A percentile compares a stretch with the other conserved stretches of the same genome.
phyloP scores from a whole-genome alignment of 1,284 basidiomycete genomes.

The Hemileia vastatrix region DNA sequence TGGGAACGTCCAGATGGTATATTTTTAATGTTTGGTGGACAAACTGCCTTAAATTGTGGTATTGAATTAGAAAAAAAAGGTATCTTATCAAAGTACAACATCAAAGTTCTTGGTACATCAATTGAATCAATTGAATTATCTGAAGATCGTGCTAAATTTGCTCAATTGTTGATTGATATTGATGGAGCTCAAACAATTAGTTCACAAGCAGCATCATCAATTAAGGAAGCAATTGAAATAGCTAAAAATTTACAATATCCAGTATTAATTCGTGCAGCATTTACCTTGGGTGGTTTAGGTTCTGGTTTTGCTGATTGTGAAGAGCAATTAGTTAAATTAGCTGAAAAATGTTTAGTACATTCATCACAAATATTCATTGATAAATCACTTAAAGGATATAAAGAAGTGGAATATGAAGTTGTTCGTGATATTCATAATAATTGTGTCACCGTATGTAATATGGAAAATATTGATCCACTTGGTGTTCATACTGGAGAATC shows the following conservation, averaged over 20 bases:
- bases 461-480: constrained; percentile 99
- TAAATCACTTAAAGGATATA: constrained; percentile 99
- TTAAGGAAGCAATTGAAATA: constrained; percentile 75
- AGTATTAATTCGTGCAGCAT: constrained; percentile 91
- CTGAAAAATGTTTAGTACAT: constrained; percentile 86
- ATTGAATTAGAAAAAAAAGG: constrained; percentile 97
- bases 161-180: constrained; percentile 84
- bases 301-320: constrained; percentile 89
- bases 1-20: constrained; percentile 98
- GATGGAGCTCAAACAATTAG: constrained; percentile 88
- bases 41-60: constrained; percentile 92
- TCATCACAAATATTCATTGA: constrained; percentile 94
- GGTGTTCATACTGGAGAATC: constrained; percentile 98
- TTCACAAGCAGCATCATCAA: constrained; percentile 61
- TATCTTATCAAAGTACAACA: constrained; percentile 65
- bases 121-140: constrained; percentile 96
- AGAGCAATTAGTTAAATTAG: constrained; percentile 73
- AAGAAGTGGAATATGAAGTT: constrained; percentile 98
- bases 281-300: constrained; percentile 93
- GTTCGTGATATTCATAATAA: constrained; percentile 93
- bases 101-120: constrained; percentile 86
- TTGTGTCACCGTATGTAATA: constrained; percentile 98
- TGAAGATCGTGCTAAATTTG: constrained; percentile 90
- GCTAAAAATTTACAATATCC: constrained; percentile 81
- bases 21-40: constrained; percentile 95